Conservation (phyloP, 306 rosid species). For the Hippophae gyantsensis region DNA sequence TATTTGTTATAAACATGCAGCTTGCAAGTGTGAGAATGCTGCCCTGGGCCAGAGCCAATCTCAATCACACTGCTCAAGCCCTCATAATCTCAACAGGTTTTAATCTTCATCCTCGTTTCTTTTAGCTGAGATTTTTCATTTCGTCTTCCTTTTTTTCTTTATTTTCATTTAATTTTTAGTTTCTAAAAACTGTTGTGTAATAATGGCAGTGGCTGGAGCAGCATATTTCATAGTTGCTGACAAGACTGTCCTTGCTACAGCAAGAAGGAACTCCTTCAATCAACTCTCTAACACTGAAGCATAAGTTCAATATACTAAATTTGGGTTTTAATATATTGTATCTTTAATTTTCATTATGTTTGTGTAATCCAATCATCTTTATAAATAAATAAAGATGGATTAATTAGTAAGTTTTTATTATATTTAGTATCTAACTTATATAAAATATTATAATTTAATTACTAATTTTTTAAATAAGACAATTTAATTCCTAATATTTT, state of each 20-base stretch:
- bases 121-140: background rate
- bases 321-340: slow-evolving; percentile 1
- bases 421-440: no score
- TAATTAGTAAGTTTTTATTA: background rate
- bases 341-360: background rate
- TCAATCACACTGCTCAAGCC: slow-evolving; percentile 93
- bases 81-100: slow-evolving; percentile 89
- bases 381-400: slow-evolving; percentile 20
- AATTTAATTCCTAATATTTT: no score
- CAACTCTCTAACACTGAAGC: slow-evolving; percentile 30
- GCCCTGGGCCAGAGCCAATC: slow-evolving; percentile 96
- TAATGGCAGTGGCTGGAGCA: slow-evolving; percentile 81
- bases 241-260: slow-evolving; percentile 88
- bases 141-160: no score
- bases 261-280: slow-evolving; percentile 84
- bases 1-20: slow-evolving; percentile 30
- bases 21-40: slow-evolving; percentile 87
- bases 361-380: slow-evolving; percentile 15
- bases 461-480: no score
- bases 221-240: slow-evolving; percentile 98
- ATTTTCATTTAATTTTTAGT: background rate
- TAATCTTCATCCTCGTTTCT: background rate
- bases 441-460: no score
- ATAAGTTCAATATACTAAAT: slow-evolving; percentile 14
- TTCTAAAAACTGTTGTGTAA: background rate